Evolutionary conservation across 1,139 yeast species (phyloP), one percentile per base, ranked within the genome.

Genomic region (Ogataea hybrid): DNA sequence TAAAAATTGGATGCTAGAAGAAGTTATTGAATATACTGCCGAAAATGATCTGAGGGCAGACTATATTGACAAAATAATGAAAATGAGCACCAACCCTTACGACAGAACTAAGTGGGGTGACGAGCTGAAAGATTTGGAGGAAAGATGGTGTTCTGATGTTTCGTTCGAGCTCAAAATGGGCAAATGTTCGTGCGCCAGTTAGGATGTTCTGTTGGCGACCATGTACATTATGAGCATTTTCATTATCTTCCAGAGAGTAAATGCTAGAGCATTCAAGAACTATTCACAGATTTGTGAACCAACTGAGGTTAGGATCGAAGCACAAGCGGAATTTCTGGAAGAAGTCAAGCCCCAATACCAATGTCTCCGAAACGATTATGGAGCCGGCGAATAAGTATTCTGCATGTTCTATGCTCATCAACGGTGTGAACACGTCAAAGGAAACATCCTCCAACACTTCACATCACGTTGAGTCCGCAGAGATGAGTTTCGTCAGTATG

Each of bases 1-100:
- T 12, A 73, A 92, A 47, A 85, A 82, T 51, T 88, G 96, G 92
- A 80, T 90, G 39, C 68, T 92, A 42, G 90, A 88, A 44, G 92
- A 89, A 48, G 96, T 88, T 0, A 83, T 87, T 41, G 70, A 73
- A 25, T 64, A 66, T 39, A 70, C 77, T 0, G 63, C 67, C 37
- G 69, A 67, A 8, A 60, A 66, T 17, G 58, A 61, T n/a, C 60
- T 58, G 30, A 54, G 65, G 16, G 56, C 64, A 3, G 45, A 27
- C 1, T 65, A 71, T 39, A 65, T 84, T 45, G 58, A 73, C 28
- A 83, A 83, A 52, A 58, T 84, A 18, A 71, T 77, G 45, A 68
- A 70, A 45, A 84, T 84, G 90, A 67, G 80, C 25, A 67, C 75
- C 28, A 64, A 81, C 54, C 92, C 94, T 0, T 82, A 67, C 53